Evolutionary conservation across 108 stramenopile species (phyloP).

Genomic region (Skeletonema potamos): DNA sequence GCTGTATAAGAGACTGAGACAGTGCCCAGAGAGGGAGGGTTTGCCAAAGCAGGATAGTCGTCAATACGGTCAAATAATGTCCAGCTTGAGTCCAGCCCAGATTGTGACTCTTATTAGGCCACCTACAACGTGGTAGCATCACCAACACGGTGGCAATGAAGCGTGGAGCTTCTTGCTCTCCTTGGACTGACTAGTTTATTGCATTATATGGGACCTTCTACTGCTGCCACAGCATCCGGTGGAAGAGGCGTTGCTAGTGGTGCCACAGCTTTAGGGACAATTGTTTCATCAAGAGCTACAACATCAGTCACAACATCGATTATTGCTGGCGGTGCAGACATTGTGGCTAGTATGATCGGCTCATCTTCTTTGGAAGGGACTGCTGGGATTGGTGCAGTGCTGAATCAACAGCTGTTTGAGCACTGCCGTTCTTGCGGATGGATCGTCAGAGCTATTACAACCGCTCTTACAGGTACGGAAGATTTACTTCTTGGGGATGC

Average conservation of each 20-base stretch:
- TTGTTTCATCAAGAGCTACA: not conserved
- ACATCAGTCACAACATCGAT: too few relatives aligned
- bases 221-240: not conserved
- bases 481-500: constrained; percentile 15
- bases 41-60: too few relatives aligned
- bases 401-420: constrained; percentile 5
- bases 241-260: not conserved
- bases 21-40: too few relatives aligned
- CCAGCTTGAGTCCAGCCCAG: too few relatives aligned
- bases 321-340: not conserved
- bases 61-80: too few relatives aligned
- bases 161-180: too few relatives aligned
- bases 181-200: too few relatives aligned
- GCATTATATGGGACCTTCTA: too few relatives aligned
- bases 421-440: not conserved
- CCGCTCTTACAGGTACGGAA: constrained; percentile 5
- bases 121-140: too few relatives aligned
- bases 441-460: constrained; percentile 1
- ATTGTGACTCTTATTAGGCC: too few relatives aligned
- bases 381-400: constrained; percentile 5
- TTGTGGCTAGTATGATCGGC: not conserved
- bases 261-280: not conserved
- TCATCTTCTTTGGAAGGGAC: not conserved
- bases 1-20: too few relatives aligned
- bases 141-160: too few relatives aligned